A percentile compares a stretch with the other conserved stretches of the same genome.
Evolutionary conservation across 2,329 filamentous ascomycete genomes (phyloP).

Genomic region (Venturia carpophila): DNA sequence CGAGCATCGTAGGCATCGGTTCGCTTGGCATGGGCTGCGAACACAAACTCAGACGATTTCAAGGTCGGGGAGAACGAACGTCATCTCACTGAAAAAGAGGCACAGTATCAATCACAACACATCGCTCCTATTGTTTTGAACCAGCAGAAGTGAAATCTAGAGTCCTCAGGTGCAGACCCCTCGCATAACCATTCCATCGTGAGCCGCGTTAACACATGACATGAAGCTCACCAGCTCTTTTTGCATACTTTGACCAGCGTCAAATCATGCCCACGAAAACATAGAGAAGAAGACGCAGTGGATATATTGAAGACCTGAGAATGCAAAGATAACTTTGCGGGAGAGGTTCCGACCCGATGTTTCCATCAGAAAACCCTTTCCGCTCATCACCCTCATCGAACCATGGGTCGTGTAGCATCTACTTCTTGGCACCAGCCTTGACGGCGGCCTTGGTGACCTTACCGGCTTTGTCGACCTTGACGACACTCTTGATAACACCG

Average conservation of each 20-base stretch:
- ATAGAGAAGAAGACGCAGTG: constrained; percentile 7
- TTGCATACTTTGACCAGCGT: neutral
- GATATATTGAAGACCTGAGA: constrained; percentile 16
- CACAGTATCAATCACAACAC: constrained; percentile 9
- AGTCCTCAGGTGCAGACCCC: constrained; percentile 14
- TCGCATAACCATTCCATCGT: constrained; percentile 11
- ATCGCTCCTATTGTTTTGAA: constrained; percentile 15
- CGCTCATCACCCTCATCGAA: constrained; percentile 12
- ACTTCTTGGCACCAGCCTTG: constrained; percentile 24
- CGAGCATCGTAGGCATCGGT: neutral
- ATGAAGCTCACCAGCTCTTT: neutral
- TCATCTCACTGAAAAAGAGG: neutral
- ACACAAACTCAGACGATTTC: neutral
- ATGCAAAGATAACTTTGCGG: constrained; percentile 15
- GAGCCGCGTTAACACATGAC: constrained; percentile 11
- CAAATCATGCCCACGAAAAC: constrained; percentile 3
- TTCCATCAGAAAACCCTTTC: constrained; percentile 3
- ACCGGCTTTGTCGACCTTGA: constrained; percentile 50
- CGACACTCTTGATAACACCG: constrained; percentile 88
- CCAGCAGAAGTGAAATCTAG: constrained; percentile 15
- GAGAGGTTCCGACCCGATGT: constrained; percentile 1
- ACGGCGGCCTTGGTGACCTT: constrained; percentile 45
- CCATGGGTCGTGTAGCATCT: constrained; percentile 9
- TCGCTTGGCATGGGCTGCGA: neutral
- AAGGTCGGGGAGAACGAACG: neutral